These are phyloP conservation scores for Capsicum chinense DNA, from an alignment of 257 asterid genomes.

Conservation along the genomic window DNA sequence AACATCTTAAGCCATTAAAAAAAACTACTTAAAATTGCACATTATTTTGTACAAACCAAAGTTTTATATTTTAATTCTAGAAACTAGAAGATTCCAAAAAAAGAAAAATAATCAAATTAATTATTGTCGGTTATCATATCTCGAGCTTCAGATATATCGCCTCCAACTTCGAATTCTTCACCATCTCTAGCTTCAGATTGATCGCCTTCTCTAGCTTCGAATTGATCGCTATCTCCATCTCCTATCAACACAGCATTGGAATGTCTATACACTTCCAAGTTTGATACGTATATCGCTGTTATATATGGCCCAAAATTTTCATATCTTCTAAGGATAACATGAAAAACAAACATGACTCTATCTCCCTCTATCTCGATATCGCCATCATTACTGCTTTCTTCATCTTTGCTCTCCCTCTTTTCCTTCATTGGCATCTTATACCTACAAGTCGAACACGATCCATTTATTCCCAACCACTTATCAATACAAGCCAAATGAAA, in stretches of 20 bases:
- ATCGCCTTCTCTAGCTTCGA: background rate
- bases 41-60: background rate
- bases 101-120: too few relatives aligned
- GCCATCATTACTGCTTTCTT: background rate
- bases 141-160: background rate
- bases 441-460: slow-evolving; percentile 58
- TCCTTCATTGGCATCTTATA: slow-evolving; percentile 43
- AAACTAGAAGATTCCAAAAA: too few relatives aligned
- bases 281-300: background rate
- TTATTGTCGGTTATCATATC: too few relatives aligned
- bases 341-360: background rate
- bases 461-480: slow-evolving; percentile 53
- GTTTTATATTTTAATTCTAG: too few relatives aligned
- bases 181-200: background rate
- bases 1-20: too few relatives aligned
- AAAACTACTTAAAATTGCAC: background rate
- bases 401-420: background rate
- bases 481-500: slow-evolving; percentile 50
- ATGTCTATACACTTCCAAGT: background rate
- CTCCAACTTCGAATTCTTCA: background rate
- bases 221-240: background rate
- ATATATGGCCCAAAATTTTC: background rate
- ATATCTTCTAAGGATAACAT: background rate
- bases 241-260: background rate
- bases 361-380: background rate